A percentile compares a stretch with the other conserved stretches of the same genome.
phyloP scores from a whole-genome alignment of 2,329 filamentous ascomycete genomes.

The Cordyceps tenuipes region DNA sequence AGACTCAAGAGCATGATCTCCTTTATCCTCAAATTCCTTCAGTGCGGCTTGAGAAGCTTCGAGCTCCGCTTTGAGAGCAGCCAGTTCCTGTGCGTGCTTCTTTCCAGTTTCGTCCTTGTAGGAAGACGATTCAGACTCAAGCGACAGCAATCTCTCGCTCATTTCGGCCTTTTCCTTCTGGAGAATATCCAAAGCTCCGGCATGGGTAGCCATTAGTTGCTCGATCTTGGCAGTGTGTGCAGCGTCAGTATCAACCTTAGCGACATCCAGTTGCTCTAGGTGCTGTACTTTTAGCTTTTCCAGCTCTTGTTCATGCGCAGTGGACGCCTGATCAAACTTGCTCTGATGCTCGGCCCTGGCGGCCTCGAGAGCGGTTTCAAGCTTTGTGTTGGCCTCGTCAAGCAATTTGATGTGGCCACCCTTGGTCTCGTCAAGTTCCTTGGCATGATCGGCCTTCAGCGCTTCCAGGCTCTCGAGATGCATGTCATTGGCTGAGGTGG shows the following conservation, averaged over 20 bases:
- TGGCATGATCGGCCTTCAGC: conserved; percentile 1
- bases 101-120: conserved; percentile 20
- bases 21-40: conserved; percentile 34
- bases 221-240: not conserved
- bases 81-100: conserved; percentile 29
- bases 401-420: conserved; percentile 40
- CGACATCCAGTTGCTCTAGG: not conserved
- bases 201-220: not conserved
- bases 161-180: conserved; percentile 22
- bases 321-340: not conserved
- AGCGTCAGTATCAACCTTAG: not conserved
- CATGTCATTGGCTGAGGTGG: not conserved
- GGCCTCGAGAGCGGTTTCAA: conserved; percentile 12
- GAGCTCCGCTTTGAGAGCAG: conserved; percentile 26
- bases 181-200: conserved; percentile 27
- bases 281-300: not conserved
- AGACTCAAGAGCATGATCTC: conserved; percentile 36
- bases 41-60: conserved; percentile 36
- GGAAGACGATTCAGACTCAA: conserved; percentile 16
- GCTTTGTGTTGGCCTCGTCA: conserved; percentile 29
- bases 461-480: not conserved
- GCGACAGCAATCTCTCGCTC: conserved; percentile 21
- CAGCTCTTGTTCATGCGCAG: conserved; percentile 2
- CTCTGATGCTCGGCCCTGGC: conserved; percentile 33
- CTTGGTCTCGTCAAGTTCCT: conserved; percentile 20